These are phyloP conservation scores for Lactuca sativa DNA, from an alignment of 129 eudicot genomes.

Conservation along the genomic window DNA sequence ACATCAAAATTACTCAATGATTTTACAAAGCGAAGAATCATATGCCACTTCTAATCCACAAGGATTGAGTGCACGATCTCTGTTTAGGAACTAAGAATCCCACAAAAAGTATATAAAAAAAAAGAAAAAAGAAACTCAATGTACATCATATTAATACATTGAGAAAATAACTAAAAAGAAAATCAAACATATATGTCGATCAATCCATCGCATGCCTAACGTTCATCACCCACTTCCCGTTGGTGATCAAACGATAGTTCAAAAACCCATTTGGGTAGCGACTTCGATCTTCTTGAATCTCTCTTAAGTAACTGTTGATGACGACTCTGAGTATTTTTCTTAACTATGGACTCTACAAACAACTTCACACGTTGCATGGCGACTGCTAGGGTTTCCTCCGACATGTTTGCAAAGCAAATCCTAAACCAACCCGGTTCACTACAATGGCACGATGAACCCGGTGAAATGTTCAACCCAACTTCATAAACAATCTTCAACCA, in stretches of 20 bases:
- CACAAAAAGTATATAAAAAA: constrained; percentile 7
- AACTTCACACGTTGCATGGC: constrained; percentile 65
- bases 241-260: constrained; percentile 63
- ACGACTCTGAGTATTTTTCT: constrained; percentile 23
- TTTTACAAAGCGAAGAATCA: constrained; percentile 34
- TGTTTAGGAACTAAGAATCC: constrained; percentile 24
- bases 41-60: constrained; percentile 86
- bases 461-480: constrained; percentile 83
- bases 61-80: constrained; percentile 76
- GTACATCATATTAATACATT: constrained; percentile 23
- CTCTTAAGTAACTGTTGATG: constrained; percentile 36
- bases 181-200: constrained; percentile 18
- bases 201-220: constrained; percentile 29
- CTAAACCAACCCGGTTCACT: constrained; percentile 98
- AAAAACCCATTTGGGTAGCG: constrained; percentile 91
- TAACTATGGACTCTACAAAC: constrained; percentile 34
- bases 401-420: constrained; percentile 89
- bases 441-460: constrained; percentile 95
- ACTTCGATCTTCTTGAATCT: constrained; percentile 58
- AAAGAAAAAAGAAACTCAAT: constrained; percentile 15
- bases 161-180: constrained; percentile 21
- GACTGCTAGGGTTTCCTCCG: constrained; percentile 56
- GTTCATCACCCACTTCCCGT: constrained; percentile 61
- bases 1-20: constrained; percentile 30
- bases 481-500: constrained; percentile 89